These are phyloP conservation scores for Beauveria sp. DNA, from an alignment of 2,329 filamentous ascomycete genomes.

Conservation along the genomic window DNA sequence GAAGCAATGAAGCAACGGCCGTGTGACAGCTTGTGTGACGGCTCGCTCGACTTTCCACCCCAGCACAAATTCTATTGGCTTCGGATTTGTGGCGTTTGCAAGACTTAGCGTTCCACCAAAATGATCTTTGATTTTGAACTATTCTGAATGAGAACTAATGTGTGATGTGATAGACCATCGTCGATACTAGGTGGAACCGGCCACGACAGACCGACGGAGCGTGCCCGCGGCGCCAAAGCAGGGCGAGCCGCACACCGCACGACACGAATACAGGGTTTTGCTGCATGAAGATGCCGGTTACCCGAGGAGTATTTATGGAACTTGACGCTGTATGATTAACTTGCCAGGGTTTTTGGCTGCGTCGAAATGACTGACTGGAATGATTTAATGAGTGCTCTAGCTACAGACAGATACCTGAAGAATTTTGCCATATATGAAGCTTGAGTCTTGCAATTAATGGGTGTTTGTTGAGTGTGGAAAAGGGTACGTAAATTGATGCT, in stretches of 20 bases:
- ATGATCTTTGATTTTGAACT: neutral
- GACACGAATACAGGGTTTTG: neutral
- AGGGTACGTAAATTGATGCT: too few relatives aligned
- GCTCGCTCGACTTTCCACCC: neutral
- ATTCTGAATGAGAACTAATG: constrained; percentile 11
- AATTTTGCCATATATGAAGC: neutral
- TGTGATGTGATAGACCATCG: constrained; percentile 17
- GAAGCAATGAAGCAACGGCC: neutral
- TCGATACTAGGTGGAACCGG: constrained; percentile 14
- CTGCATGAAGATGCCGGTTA: constrained; percentile 1
- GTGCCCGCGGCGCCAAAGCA: neutral
- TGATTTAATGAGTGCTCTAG: constrained; percentile 1
- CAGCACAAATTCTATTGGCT: neutral
- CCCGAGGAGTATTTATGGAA: neutral
- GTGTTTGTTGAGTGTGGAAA: too few relatives aligned
- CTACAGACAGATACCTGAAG: constrained; percentile 6
- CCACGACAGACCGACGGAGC: neutral
- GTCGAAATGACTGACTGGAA: neutral
- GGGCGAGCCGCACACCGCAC: neutral
- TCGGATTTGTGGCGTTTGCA: neutral
- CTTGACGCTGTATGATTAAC: neutral
- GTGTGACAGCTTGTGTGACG: neutral
- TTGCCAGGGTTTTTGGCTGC: neutral
- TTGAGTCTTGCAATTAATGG: neutral
- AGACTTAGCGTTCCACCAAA: constrained; percentile 8